Evolutionary conservation across 1,139 yeast genomes (phyloP).

Genomic region (Pneumocystis wakefieldiae): DNA sequence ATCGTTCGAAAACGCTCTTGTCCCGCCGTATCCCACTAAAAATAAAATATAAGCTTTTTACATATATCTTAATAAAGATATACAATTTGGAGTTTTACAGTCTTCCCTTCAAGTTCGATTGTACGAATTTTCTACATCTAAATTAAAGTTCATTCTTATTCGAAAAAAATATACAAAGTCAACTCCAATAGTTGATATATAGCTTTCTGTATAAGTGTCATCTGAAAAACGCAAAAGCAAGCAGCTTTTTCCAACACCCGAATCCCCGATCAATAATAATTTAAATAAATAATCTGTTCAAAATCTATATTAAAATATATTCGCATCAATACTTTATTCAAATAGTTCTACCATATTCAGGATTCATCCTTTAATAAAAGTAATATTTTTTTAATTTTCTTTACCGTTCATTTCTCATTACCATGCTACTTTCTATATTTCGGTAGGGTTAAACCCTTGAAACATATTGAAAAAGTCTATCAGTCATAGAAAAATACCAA

Average conservation of each 20-base stretch:
- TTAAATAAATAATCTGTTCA: constrained; percentile 86
- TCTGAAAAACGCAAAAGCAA: constrained; percentile 88
- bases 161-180: constrained; percentile 39
- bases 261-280: constrained; percentile 60
- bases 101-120: constrained; percentile 89
- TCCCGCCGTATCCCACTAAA: constrained; percentile 91
- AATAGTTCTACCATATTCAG: neutral
- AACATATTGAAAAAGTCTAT: too few species aligned
- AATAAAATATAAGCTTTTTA: neutral
- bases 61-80: constrained; percentile 6
- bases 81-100: constrained; percentile 79
- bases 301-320: constrained; percentile 1
- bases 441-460: too few species aligned
- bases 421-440: neutral
- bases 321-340: too few species aligned
- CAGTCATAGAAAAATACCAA: too few species aligned
- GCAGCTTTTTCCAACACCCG: constrained; percentile 97
- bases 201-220: constrained; percentile 92
- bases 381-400: neutral
- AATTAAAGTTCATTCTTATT: neutral
- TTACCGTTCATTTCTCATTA: neutral
- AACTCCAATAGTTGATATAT: constrained; percentile 94
- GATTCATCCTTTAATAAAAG: neutral
- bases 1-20: constrained; percentile 96
- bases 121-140: constrained; percentile 61